phyloP scores from a whole-genome alignment of 768 basidiomycete species.

The Crepidotus variabilis region DNA sequence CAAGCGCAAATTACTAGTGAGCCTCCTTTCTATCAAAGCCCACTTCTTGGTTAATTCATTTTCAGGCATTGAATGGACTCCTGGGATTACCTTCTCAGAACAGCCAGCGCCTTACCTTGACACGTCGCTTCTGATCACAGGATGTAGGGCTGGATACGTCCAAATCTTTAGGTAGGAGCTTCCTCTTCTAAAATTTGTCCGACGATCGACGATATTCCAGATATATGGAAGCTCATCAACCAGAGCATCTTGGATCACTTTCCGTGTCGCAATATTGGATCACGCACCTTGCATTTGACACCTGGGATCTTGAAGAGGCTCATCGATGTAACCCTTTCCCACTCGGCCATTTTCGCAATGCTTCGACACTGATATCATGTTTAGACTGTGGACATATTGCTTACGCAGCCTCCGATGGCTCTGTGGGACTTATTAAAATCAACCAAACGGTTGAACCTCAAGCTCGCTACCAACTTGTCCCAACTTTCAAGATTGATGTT shows the following conservation, averaged over 20 bases:
- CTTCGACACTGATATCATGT: neutral
- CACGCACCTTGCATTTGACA: constrained; percentile 55
- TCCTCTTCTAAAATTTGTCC: neutral
- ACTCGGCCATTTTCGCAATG: neutral
- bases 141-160: constrained; percentile 63
- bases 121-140: constrained; percentile 65
- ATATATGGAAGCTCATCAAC: constrained; percentile 17
- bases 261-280: constrained; percentile 59
- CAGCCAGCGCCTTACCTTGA: constrained; percentile 46
- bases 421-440: constrained; percentile 51
- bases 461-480: constrained; percentile 23
- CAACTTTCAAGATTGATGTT: constrained; percentile 31
- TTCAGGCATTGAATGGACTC: constrained; percentile 69
- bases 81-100: constrained; percentile 52
- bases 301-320: constrained; percentile 39
- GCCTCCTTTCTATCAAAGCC: constrained; percentile 19
- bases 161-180: constrained; percentile 49
- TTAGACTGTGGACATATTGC: constrained; percentile 58
- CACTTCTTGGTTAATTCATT: neutral
- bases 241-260: constrained; percentile 33
- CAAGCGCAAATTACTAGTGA: constrained; percentile 55
- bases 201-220: constrained; percentile 3
- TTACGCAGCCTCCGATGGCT: constrained; percentile 56
- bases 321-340: constrained; percentile 37
- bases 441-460: constrained; percentile 37